A percentile compares a stretch with the other conserved stretches of the same genome.
These are phyloP conservation scores for Ceratobasidium sp. DNA, from an alignment of 1,284 basidiomycete genomes.

Conservation along the genomic window DNA sequence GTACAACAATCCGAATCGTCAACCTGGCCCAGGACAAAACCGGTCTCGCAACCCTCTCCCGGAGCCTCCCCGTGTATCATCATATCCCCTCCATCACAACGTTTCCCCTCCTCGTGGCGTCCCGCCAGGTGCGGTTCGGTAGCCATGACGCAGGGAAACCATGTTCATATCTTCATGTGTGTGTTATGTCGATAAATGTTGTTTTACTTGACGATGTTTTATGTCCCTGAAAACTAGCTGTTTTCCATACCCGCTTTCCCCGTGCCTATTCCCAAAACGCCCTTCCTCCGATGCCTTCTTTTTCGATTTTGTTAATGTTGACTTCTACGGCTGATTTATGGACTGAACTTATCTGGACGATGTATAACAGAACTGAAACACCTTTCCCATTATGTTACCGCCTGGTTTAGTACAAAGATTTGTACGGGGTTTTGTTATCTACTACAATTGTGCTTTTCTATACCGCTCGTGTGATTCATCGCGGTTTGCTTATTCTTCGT, in stretches of 20 bases:
- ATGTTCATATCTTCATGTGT: conserved; percentile 30
- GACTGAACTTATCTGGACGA: conserved; percentile 38
- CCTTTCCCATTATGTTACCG: conserved; percentile 13
- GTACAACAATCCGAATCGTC: conserved; percentile 26
- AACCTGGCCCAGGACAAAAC: neutral
- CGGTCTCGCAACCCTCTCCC: conserved; percentile 34
- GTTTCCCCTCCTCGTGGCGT: conserved; percentile 38
- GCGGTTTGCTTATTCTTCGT: too few relatives aligned
- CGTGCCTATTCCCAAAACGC: conserved; percentile 20
- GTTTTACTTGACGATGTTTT: conserved; percentile 32
- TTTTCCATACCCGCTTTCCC: conserved; percentile 14
- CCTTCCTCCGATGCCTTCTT: neutral
- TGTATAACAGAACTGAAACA: conserved; percentile 37
- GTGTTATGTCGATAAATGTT: conserved; percentile 8
- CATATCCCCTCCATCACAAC: conserved; percentile 35
- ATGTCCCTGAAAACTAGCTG: conserved; percentile 3
- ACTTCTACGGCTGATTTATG: conserved; percentile 33
- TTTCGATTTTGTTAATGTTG: conserved; percentile 4
- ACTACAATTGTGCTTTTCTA: too few relatives aligned
- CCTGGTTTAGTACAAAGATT: neutral
- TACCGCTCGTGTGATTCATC: too few relatives aligned
- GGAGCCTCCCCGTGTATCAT: conserved; percentile 36
- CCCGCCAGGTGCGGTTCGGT: conserved; percentile 37
- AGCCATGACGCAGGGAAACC: conserved; percentile 35
- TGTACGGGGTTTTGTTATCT: neutral